Evolutionary conservation across 805 yeast species (phyloP).

Genomic region (Priceomyces castillae): DNA sequence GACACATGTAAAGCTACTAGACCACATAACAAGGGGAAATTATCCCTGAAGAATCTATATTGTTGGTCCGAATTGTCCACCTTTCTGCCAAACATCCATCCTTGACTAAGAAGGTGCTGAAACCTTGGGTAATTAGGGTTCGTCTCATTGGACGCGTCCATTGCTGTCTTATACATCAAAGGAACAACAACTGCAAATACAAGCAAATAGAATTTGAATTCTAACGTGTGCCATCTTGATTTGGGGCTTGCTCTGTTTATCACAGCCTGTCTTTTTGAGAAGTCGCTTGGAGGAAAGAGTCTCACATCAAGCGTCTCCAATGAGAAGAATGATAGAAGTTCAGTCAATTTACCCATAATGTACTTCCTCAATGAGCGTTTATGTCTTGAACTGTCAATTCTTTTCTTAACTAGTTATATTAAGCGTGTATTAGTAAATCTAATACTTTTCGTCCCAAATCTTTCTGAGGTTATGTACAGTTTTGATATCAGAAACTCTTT

Average conservation of each 20-base stretch:
- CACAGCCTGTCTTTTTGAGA: conserved; percentile 28
- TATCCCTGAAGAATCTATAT: conserved; percentile 82
- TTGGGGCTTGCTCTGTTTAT: conserved; percentile 29
- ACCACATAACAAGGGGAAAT: conserved; percentile 59
- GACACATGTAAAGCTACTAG: conserved; percentile 54
- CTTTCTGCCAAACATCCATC: conserved; percentile 89
- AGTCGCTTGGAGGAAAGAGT: conserved; percentile 38
- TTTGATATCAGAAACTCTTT: background rate
- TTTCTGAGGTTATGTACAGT: background rate
- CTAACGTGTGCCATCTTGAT: conserved; percentile 73
- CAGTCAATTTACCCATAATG: conserved; percentile 12
- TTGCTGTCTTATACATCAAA: conserved; percentile 74
- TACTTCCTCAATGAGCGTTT: background rate
- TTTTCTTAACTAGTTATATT: background rate
- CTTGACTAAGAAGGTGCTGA: conserved; percentile 60
- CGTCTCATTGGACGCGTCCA: conserved; percentile 71
- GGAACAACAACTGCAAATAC: conserved; percentile 74
- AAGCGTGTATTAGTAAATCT: background rate
- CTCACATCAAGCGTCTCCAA: conserved; percentile 54
- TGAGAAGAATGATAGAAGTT: conserved; percentile 40
- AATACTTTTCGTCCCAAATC: background rate
- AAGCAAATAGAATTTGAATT: conserved; percentile 66
- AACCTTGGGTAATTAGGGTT: conserved; percentile 71
- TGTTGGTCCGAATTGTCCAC: conserved; percentile 93
- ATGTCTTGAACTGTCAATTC: background rate